Evolutionary conservation across 805 yeast species (phyloP), one percentile per base, ranked within the genome.

Genomic region (Starmerella gropengiesseri): DNA sequence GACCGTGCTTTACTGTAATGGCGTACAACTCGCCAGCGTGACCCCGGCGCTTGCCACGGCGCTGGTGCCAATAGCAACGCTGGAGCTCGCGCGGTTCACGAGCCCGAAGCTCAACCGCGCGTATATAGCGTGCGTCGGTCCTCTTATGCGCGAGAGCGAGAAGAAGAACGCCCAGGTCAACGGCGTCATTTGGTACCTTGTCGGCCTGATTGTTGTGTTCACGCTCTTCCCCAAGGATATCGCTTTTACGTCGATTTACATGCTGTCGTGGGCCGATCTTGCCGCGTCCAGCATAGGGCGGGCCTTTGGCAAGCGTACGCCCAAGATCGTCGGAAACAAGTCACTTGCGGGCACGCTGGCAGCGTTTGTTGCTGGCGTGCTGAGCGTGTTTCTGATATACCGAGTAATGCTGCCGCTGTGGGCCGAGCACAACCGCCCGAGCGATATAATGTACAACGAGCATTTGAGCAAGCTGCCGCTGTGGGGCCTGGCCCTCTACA

Each of bases 211-310:
- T 20, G 64, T 84, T 49, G 84, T 86, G 8, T 82, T 86, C 55
- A 48, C 69, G 1, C 60, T 76, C 18, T 79, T 76, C 54, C 77
- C 89, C 12, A 84, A 85, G 62, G 98, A 91, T 56, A 77, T 91
- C 37, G 69, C 79, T 1, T 66, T 87, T 21, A 69, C 85, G 66
- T 69, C 94, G 18, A 76, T 86, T 3, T 68, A 86, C 50, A 66
- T 89, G 39, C 71, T 91, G 49, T 82, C 95, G 57, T 91, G 97
- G 97, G 86, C 94, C 5, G 98, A 91, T 58, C 85, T 97, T 8
- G 89, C 96, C 2, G 98, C 98, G 2, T 84, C 95, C 3, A 84
- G 95, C 0, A 64, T 87, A 56, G 98, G 98, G 30, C 71, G 98
- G 51, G 73, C 73, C 43, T 89, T 65, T 60, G 97, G 97, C 7